phyloP scores from a whole-genome alignment of 352 stramenopile genomes.

The Peronospora destructor region DNA sequence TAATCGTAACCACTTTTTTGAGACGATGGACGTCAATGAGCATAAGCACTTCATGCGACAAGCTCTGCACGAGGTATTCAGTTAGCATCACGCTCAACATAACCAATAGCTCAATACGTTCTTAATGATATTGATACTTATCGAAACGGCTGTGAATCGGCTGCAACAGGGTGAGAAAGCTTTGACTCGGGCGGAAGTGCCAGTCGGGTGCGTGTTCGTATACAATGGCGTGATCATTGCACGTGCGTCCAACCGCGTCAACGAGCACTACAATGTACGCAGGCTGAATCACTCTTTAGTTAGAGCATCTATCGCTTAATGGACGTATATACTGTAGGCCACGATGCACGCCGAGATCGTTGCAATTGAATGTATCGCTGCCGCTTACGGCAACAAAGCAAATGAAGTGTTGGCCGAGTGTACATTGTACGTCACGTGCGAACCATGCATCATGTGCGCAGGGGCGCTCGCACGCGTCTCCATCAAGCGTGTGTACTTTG shows the following conservation, averaged over 20 bases:
- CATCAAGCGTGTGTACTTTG: conserved; percentile 82
- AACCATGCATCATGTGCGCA: conserved; percentile 94
- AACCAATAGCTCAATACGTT: background rate
- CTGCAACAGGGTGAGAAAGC: conserved; percentile 64
- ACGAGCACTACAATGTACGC: conserved; percentile 81
- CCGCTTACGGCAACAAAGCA: conserved; percentile 33
- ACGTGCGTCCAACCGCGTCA: conserved; percentile 79
- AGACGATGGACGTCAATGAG: conserved; percentile 20
- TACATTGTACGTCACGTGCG: conserved; percentile 86
- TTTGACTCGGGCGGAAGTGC: conserved; percentile 76
- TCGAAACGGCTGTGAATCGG: conserved; percentile 1
- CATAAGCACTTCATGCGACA: conserved; percentile 67
- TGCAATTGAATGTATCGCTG: conserved; percentile 77
- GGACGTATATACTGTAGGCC: conserved; percentile 31
- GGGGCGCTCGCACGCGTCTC: conserved; percentile 72
- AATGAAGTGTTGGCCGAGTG: conserved; percentile 45
- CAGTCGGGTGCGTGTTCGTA: conserved; percentile 90
- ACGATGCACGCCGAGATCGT: conserved; percentile 90
- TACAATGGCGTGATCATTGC: conserved; percentile 69
- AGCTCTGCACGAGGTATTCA: conserved; percentile 55
- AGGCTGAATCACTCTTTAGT: background rate
- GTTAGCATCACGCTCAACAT: background rate
- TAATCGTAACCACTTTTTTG: conserved; percentile 6
- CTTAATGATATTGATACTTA: background rate
- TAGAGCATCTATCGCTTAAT: background rate